phyloP scores from a whole-genome alignment of 2,329 filamentous ascomycete genomes.

The Aspergillus felis region DNA sequence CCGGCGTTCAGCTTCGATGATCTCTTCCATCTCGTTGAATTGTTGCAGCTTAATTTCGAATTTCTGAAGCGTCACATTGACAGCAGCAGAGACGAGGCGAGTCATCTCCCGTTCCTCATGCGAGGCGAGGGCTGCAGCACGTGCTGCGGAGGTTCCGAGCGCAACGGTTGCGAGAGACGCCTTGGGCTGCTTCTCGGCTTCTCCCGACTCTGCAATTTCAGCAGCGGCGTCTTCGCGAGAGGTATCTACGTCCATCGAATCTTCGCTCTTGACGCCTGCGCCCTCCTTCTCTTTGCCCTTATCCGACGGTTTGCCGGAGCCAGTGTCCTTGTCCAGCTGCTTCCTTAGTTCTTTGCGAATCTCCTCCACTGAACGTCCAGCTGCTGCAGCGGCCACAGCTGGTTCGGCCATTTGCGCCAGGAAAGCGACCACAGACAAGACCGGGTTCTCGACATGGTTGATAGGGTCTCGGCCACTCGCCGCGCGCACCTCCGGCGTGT shows the following conservation, averaged over 20 bases:
- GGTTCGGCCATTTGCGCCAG: constrained; percentile 88
- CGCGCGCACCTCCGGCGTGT: constrained; percentile 64
- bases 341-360: constrained; percentile 76
- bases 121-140: constrained; percentile 81
- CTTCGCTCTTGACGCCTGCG: constrained; percentile 50
- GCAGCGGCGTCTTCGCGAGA: constrained; percentile 25
- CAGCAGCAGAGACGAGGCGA: constrained; percentile 81
- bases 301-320: constrained; percentile 43
- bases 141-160: constrained; percentile 78
- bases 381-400: constrained; percentile 82
- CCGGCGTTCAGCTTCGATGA: constrained; percentile 84
- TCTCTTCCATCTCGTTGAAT: constrained; percentile 92
- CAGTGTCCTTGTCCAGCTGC: constrained; percentile 64
- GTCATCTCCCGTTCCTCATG: constrained; percentile 98
- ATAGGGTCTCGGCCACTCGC: constrained; percentile 81
- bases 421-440: constrained; percentile 94
- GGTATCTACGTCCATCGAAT: constrained; percentile 56
- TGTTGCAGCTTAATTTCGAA: constrained; percentile 93
- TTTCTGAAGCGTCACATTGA: constrained; percentile 93
- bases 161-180: constrained; percentile 66
- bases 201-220: constrained; percentile 45
- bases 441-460: constrained; percentile 88
- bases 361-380: constrained; percentile 80
- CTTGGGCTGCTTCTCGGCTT: constrained; percentile 43
- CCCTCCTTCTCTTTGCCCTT: constrained; percentile 51